Conservation (phyloP, 176 grass and related monocot genomes). For the Avena insularis region DNA sequence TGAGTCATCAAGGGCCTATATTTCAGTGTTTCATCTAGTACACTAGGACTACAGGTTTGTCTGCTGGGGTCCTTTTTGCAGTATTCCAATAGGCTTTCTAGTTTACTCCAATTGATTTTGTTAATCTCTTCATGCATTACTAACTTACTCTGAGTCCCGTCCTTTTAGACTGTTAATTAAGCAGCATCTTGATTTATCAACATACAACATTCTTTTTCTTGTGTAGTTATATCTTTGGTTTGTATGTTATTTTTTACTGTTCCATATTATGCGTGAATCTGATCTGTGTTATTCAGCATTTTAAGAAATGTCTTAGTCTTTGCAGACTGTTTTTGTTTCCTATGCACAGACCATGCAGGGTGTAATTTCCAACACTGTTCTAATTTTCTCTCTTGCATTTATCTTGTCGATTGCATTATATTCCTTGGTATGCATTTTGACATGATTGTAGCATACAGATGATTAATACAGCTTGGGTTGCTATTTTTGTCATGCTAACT, state of each 20-base stretch:
- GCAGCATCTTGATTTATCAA: not conserved
- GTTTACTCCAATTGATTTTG: not conserved
- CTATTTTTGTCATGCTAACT: not conserved
- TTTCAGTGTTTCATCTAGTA: not conserved
- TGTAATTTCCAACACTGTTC: no score
- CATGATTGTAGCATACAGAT: no score
- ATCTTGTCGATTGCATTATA: no score
- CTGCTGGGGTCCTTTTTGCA: not conserved
- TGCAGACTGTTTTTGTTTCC: not conserved
- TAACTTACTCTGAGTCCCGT: not conserved
- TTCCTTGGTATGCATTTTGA: no score
- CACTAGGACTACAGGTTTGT: slow-evolving; percentile 5
- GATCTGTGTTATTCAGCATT: not conserved
- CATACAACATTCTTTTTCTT: no score
- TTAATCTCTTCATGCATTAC: not conserved
- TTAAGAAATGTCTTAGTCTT: not conserved
- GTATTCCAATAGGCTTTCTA: not conserved
- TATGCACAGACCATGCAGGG: not conserved
- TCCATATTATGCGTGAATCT: not conserved
- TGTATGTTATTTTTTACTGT: not conserved
- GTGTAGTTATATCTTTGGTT: no score
- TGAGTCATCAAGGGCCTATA: not conserved
- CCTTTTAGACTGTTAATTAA: not conserved
- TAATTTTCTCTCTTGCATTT: no score
- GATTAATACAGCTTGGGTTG: not conserved